A percentile compares a stretch with the other conserved stretches of the same genome.
These are phyloP conservation scores for Thymus quinquecostatus DNA, from an alignment of 257 asterid species.

Conservation along the genomic window DNA sequence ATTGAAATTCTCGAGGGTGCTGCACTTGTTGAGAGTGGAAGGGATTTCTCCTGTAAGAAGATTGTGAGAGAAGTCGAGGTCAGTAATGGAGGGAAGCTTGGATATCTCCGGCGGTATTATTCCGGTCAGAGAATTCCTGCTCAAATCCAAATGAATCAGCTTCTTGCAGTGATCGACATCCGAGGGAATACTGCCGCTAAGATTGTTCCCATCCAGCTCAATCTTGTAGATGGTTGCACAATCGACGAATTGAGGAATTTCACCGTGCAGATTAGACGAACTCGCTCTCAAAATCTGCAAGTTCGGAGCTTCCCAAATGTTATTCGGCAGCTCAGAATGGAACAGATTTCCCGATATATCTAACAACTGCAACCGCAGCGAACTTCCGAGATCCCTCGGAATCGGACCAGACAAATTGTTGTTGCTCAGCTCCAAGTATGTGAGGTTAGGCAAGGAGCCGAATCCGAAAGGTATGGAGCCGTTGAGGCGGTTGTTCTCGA, in stretches of 20 bases:
- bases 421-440: slow-evolving; percentile 69
- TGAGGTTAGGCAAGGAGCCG: slow-evolving; percentile 65
- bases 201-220: slow-evolving; percentile 71
- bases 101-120: slow-evolving; percentile 97
- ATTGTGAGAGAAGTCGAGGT: slow-evolving; percentile 77
- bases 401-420: slow-evolving; percentile 66
- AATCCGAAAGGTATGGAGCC: slow-evolving; percentile 86
- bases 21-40: slow-evolving; percentile 68
- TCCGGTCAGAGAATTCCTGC: slow-evolving; percentile 68
- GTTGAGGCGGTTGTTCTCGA: slow-evolving; percentile 71
- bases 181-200: slow-evolving; percentile 81
- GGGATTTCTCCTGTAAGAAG: slow-evolving; percentile 79
- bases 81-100: slow-evolving; percentile 66
- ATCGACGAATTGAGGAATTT: slow-evolving; percentile 75
- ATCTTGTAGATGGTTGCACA: slow-evolving; percentile 64
- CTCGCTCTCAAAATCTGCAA: slow-evolving; percentile 68
- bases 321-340: slow-evolving; percentile 56
- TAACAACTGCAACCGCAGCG: slow-evolving; percentile 54
- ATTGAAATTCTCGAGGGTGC: slow-evolving; percentile 77
- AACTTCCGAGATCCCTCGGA: slow-evolving; percentile 72
- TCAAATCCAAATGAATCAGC: slow-evolving; percentile 60
- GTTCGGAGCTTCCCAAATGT: slow-evolving; percentile 71
- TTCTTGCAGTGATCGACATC: slow-evolving; percentile 81
- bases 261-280: slow-evolving; percentile 47
- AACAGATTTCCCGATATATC: slow-evolving; percentile 68